Evolutionary conservation across 2,329 filamentous ascomycete species (phyloP).

Genomic region (Hypoxylon sp.): DNA sequence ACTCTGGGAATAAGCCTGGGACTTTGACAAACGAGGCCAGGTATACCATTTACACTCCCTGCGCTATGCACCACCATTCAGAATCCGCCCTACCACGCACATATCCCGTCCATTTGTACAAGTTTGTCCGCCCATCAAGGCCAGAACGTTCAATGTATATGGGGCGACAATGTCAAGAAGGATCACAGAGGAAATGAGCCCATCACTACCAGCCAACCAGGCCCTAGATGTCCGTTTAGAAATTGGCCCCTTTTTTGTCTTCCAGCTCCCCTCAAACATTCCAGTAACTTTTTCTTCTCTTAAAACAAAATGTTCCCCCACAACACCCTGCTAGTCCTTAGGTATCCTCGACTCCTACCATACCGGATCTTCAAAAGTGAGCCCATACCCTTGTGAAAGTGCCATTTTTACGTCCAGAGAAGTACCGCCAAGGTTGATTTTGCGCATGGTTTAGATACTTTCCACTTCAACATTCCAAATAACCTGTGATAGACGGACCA

Average conservation of each 20-base stretch:
- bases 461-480: slow-evolving; percentile 57
- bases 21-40: slow-evolving; percentile 53
- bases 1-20: slow-evolving; percentile 48
- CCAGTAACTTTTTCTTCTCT: slow-evolving; percentile 48
- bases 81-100: slow-evolving; percentile 51
- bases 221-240: slow-evolving; percentile 48
- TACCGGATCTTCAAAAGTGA: slow-evolving; percentile 62
- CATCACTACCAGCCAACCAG: slow-evolving; percentile 47
- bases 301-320: slow-evolving; percentile 43
- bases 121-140: slow-evolving; percentile 51
- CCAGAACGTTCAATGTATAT: slow-evolving; percentile 52
- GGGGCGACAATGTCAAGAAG: slow-evolving; percentile 50
- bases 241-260: slow-evolving; percentile 54
- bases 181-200: slow-evolving; percentile 44
- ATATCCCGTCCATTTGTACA: slow-evolving; percentile 56
- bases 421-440: slow-evolving; percentile 61
- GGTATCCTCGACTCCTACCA: slow-evolving; percentile 54
- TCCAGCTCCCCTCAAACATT: slow-evolving; percentile 59
- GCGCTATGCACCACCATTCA: slow-evolving; percentile 56
- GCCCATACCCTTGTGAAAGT: slow-evolving; percentile 58
- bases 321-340: slow-evolving; percentile 52
- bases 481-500: slow-evolving; percentile 45
- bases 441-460: slow-evolving; percentile 57
- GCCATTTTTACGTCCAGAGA: slow-evolving; percentile 59
- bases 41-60: slow-evolving; percentile 56